Evolutionary conservation across 2,329 filamentous ascomycete genomes (phyloP), one percentile per base, ranked within the genome.

Genomic region (Diplodia intermedia): DNA sequence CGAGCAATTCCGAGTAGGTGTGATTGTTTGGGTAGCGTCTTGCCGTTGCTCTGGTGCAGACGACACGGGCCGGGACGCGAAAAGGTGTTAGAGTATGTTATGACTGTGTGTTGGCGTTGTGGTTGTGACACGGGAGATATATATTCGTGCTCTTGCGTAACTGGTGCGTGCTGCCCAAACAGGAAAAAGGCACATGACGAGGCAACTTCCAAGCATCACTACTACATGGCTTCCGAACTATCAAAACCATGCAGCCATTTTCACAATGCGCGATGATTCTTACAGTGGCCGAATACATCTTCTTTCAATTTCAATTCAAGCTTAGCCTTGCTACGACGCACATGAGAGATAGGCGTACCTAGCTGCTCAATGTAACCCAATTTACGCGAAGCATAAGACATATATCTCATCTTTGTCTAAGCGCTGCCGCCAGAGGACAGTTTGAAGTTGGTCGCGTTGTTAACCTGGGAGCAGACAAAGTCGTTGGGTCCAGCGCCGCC

Each of bases 391-490:
- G 54, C 54, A 12, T 36, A 56, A 38, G 33, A 26, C 31, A 23
- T 20, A 4, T 4, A 8, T 18, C 11, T 2, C 29, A 11, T 38
- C 11, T 2, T 23, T 9, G 23, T 14, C 33, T 38, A 56, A 56
- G 54, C 31, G 23, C 38, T 47, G 36, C 36, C 29, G 26, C 57
- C 57, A 14, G 50, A 62, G 26, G 57, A 47, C 6, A 62, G 57
- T 12, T 49, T 62, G 40, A 62, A 62, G 40, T 26, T 47, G 12
- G 61, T 38, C 4, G 50, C 50, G 47, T 65, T 54, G 31, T 54
- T 54, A 20, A 65, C 61, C 52, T 66, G 63, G 20, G 63, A 56
- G 63, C 63, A 66, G 52, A 66, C 52, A 14, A 56, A 56, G 52
- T 66, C 63, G 38, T 66, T 56, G 33, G 31, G 50, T 1, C 63